phyloP scores from a whole-genome alignment of 257 asterid genomes.

The Striga asiatica region DNA sequence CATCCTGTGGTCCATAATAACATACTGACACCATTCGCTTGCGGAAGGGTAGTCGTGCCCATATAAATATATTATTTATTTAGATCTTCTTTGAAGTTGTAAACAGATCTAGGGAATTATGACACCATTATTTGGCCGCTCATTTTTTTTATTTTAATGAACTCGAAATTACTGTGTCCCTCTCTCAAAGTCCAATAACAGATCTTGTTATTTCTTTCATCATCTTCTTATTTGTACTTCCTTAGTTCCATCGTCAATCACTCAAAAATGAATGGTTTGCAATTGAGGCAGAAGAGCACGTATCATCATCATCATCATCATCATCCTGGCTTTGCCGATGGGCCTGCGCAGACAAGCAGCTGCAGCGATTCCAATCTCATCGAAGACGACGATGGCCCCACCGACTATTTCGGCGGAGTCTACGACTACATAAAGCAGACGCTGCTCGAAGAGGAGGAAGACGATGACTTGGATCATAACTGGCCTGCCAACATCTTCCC shows the following conservation, averaged over 20 bases:
- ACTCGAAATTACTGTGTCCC: too few species aligned
- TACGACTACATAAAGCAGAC: slow-evolving; percentile 46
- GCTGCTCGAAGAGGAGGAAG: slow-evolving; percentile 72
- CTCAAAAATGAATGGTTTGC: not conserved
- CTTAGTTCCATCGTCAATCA: not conserved
- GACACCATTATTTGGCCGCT: too few species aligned
- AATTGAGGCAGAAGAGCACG: too few species aligned
- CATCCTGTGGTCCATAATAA: too few species aligned
- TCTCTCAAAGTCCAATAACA: not conserved
- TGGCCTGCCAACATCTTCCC: slow-evolving; percentile 37
- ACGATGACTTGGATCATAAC: slow-evolving; percentile 35
- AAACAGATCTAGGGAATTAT: too few species aligned
- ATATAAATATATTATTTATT: too few species aligned
- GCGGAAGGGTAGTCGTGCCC: too few species aligned
- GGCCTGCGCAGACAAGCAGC: not conserved
- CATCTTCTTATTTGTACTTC: not conserved
- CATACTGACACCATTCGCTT: too few species aligned
- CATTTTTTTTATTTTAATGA: too few species aligned
- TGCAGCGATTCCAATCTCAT: not conserved
- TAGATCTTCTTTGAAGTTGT: too few species aligned
- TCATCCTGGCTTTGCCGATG: not conserved
- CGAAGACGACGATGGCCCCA: not conserved
- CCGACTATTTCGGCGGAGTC: slow-evolving; percentile 48
- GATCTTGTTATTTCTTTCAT: not conserved
- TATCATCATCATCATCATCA: too few species aligned